Base-by-base conservation (phyloP, 371 early-diverging fungal genomes). In the Batrachochytrium dendrobatidis region DNA sequence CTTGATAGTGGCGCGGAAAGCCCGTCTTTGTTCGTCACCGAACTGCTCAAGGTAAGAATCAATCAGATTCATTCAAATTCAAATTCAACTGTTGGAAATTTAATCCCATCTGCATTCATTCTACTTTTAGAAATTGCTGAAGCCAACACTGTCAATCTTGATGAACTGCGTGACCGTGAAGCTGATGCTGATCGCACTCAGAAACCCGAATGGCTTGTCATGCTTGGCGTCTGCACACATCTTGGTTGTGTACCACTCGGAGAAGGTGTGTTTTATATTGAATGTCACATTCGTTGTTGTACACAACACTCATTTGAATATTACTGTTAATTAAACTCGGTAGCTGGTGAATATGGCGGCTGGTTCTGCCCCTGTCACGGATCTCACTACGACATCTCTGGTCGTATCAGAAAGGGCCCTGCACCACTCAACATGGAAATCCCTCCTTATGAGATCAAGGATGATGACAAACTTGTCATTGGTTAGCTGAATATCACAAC, bases 361-460 rank as follows among this genome's bases (percentile, higher is more conserved):
- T 97, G 96, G 96, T 97, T 94, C 83, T 97, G 98, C 83, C 98
- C 98, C 56, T 97, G 98, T 88, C 95, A 94, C 79, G 96, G 98
- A 66, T 95, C 95, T 58, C 95, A 94, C 73, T 93, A 94, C 68
- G 93, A 92, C 68, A 89, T 90, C 67, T 88, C 89, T 17, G 93
- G 93, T 55, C 92, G 97, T 79, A 94, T 95, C 67, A 85, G 98
- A 67, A 94, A 95, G 83, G 98, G 98, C 49, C 98, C 98, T 39
- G 98, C 98, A 61, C 98, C 98, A 46, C 85, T 95, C 57, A 97
- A 97, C 83, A 81, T 97, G 61, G 98, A 97, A 80, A 84, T 97
- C 64, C 98, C 98, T 44, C 81, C 75, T 51, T 88, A 92, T 72
- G 70, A 70, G 26, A 46, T 74, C 53, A 65, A 67, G 61, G 71